A percentile compares a stretch with the other conserved stretches of the same genome.
Conservation (phyloP, 805 yeast species). For the Candida andamanensis region DNA sequence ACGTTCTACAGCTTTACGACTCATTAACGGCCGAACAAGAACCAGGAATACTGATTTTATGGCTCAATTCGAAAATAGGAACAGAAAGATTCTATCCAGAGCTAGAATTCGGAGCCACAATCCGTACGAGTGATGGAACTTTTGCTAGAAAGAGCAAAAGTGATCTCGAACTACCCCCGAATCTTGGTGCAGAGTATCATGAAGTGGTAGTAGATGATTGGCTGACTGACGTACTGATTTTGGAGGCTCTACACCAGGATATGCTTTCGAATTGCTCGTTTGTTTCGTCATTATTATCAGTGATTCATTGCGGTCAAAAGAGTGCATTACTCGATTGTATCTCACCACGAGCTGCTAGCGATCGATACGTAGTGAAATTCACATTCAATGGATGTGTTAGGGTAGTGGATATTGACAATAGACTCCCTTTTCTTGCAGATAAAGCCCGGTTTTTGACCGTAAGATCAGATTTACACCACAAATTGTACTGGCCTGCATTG, state of each 20-base stretch:
- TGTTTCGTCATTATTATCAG: conserved; percentile 60
- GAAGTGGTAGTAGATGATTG: conserved; percentile 26
- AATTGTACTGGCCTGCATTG: conserved; percentile 61
- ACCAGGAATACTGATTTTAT: too few species aligned
- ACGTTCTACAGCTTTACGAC: conserved; percentile 19
- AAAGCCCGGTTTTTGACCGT: conserved; percentile 27
- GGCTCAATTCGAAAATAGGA: conserved; percentile 23
- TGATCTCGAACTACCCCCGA: conserved; percentile 12
- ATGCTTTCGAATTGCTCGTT: conserved; percentile 67
- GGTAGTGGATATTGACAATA: conserved; percentile 42
- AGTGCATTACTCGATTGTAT: conserved; percentile 18
- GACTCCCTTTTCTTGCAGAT: conserved; percentile 33
- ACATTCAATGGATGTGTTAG: conserved; percentile 51
- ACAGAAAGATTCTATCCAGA: conserved; percentile 15
- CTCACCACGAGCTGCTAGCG: conserved; percentile 19
- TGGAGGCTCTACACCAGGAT: conserved; percentile 42
- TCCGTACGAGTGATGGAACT: conserved; percentile 6
- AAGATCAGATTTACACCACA: conserved; percentile 27
- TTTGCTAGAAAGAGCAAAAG: not conserved
- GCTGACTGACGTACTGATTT: conserved; percentile 30
- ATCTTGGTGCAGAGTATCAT: conserved; percentile 6
- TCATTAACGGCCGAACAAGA: too few species aligned
- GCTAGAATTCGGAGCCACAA: conserved; percentile 12
- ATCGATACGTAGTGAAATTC: conserved; percentile 37
- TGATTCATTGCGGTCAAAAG: conserved; percentile 23